These are phyloP conservation scores for Termitomyces sp. DNA, from an alignment of 768 basidiomycete genomes.

Conservation along the genomic window DNA sequence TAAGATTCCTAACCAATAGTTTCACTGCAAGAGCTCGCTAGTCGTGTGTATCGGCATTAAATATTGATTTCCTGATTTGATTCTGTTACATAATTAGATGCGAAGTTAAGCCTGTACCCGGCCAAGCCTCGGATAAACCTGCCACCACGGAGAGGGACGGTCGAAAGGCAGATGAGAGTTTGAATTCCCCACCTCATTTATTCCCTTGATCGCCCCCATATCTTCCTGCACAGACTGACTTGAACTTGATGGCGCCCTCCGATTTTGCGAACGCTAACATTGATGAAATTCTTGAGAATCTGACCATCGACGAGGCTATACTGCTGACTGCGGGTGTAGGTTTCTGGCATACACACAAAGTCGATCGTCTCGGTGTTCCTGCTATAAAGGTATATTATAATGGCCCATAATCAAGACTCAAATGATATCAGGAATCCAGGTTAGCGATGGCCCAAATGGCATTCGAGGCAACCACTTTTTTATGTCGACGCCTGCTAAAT, in stretches of 20 bases:
- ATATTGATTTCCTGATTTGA: not conserved
- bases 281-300: conserved; percentile 51
- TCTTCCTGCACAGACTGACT: not conserved
- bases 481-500: conserved; percentile 77
- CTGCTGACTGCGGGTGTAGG: conserved; percentile 67
- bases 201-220: not conserved
- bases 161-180: not conserved
- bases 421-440: conserved; percentile 26
- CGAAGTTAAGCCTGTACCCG: not conserved
- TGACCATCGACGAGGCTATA: conserved; percentile 74
- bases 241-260: conserved; percentile 50
- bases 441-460: conserved; percentile 80
- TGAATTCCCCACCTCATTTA: not conserved
- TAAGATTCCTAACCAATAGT: too few species aligned
- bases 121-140: conserved; percentile 2
- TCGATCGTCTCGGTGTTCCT: conserved; percentile 65
- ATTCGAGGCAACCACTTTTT: conserved; percentile 72
- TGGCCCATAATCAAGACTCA: not conserved
- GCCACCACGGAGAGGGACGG: not conserved
- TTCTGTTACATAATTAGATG: not conserved
- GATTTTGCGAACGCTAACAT: conserved; percentile 64
- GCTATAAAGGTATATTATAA: conserved; percentile 49
- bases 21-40: not conserved
- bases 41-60: not conserved
- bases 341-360: conserved; percentile 67